Evolutionary conservation across 768 basidiomycete genomes (phyloP), one percentile per base, ranked within the genome.

Genomic region (Gloeostereum incarnatum): DNA sequence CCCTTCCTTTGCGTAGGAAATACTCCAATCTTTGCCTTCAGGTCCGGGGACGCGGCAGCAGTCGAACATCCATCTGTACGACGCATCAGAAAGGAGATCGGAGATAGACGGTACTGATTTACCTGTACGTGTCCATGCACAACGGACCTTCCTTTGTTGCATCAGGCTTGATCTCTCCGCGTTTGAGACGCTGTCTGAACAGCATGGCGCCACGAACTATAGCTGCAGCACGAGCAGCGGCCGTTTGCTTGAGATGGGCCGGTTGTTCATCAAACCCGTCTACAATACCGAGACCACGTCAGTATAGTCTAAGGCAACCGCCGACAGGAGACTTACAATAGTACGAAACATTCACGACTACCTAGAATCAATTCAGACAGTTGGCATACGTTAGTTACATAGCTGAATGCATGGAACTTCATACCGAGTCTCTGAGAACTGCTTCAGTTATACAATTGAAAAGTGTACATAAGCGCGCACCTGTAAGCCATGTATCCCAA

Each of bases 331-430:
- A 45, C 72, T 38, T 56, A 83, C 92, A 96, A 49, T 88, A 96
- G 59, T 96, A 94, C n/a, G 87, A 92, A 8, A 93, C 89, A 48
- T 93, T 89, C 27, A 93, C 69, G 1, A 93, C 79, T 39, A 91
- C 81, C 80, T 69, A 43, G 23, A n/a, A 26, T n/a, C n/a, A n/a
- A n/a, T n/a, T n/a, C n/a, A n/a, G n/a, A n/a, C n/a, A n/a, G n/a
- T n/a, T n/a, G n/a, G n/a, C n/a, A 32, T 46, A 31, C 44, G 42
- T 31, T 18, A 17, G 29, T 36, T 3, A 37, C 7, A 41, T 2
- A 33, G 3, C 14, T 36, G 36, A 18, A 39, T 13, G 35, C 16
- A 14, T 21, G 1, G 13, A 21, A 38, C 7, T 17, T 52, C 78
- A 37, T 47, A 86, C 87, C 35, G 88, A 81, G 48, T 93, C 92